Base-by-base conservation (phyloP, 106 monocot species). In the Dendrobium officinale region DNA sequence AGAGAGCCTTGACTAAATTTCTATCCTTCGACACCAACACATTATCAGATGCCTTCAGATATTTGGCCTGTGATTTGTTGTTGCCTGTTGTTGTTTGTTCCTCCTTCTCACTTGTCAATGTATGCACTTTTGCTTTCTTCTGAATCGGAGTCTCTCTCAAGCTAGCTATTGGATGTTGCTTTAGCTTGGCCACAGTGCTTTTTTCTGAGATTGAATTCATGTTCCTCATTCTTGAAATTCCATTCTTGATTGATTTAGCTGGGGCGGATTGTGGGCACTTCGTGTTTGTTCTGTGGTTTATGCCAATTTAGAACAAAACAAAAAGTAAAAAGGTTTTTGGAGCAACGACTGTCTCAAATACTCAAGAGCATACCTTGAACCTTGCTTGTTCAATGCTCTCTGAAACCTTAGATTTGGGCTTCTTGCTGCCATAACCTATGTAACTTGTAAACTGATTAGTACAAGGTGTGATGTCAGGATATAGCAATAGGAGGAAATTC, bases 241-340 rank as follows among this genome's bases (percentile, higher is more conserved):
- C 75, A 40, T 77, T 75, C 82, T 83, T 91, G 6, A 81, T 49
- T 31, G 80, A 67, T 75, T 96, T 96, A 2, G 88, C 89, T 11
- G 95, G 95, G n/a, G 89, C 95, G 37, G 95, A 88, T 7, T 74
- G 87, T 42, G 95, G 89, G 54, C 89, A 93, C 75, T 84, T 89
- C 22, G 73, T 48, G 31, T 54, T 85, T 73, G 79, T 77, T 76
- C 95, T 91, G 83, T 22, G 22, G 20, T 55, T 73, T 1, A 49
- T 20, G 15, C 72, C 27, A 31, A 13, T 37, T 72, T 61, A 51
- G 9, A 33, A 61, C 20, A 61, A 22, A 22, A 61, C 3, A 61
- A 19, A 61, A 61, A 61, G n/a, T 37, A 61, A n/a, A n/a, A 51
- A 47, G 9, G 11, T 19, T 72, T 48, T 11, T 42, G 9, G 54